phyloP scores from a whole-genome alignment of 148 eudicot genomes.

The Dysphania ambrosioides region DNA sequence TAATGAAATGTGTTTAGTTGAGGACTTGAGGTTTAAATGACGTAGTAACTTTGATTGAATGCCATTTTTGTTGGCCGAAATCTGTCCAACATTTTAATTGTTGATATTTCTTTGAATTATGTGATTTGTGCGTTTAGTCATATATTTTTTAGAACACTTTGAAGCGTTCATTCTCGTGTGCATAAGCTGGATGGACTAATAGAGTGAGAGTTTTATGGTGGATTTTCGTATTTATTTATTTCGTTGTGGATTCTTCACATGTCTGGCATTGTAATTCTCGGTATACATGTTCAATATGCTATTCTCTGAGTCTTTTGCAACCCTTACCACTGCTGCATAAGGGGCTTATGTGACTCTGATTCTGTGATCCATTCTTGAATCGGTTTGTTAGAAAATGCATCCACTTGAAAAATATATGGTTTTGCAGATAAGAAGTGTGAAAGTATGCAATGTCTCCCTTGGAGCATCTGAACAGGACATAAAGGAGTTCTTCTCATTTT shows the following conservation, averaged over 20 bases:
- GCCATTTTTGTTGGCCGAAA: not conserved
- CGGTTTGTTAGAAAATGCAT: not conserved
- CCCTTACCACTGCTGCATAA: not conserved
- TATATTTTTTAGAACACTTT: not conserved
- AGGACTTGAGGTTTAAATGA: not conserved
- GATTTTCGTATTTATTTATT: not conserved
- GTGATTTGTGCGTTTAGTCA: too few relatives aligned
- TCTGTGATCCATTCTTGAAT: not conserved
- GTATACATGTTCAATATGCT: not conserved
- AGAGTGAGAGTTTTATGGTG: not conserved
- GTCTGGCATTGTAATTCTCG: not conserved
- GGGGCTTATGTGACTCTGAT: not conserved
- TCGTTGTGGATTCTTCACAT: not conserved
- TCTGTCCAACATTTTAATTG: not conserved
- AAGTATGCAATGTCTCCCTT: slow-evolving; percentile 79
- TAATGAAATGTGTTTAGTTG: not conserved
- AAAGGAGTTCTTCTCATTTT: slow-evolving; percentile 87
- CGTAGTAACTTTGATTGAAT: not conserved
- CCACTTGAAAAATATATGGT: not conserved
- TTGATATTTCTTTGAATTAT: not conserved
- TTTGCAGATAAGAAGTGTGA: slow-evolving; percentile 63
- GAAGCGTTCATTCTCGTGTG: not conserved
- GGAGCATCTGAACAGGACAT: slow-evolving; percentile 76
- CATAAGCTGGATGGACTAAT: not conserved
- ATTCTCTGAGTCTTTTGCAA: not conserved